These are phyloP conservation scores for Penicillium egyptiacum DNA, from an alignment of 495 filamentous ascomycete species.

Conservation along the genomic window DNA sequence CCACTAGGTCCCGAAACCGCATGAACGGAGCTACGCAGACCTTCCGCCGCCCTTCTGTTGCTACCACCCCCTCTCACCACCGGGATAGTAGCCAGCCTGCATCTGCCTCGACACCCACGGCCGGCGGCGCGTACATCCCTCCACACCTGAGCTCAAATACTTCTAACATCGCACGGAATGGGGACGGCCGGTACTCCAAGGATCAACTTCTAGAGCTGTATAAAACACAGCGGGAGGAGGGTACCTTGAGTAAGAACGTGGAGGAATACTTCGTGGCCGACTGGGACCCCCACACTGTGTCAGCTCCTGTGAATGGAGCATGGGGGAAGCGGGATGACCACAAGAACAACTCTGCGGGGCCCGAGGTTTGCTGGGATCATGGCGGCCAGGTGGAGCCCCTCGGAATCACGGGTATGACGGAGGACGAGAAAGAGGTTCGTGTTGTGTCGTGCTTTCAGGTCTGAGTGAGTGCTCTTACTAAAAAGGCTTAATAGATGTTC, in stretches of 20 bases:
- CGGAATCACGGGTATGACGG: slow-evolving; percentile 70
- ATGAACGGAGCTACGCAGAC: slow-evolving; percentile 82
- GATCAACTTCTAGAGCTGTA: slow-evolving; percentile 80
- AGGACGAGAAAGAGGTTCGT: slow-evolving; percentile 77
- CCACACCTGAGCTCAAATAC: slow-evolving; percentile 58
- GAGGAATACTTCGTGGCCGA: slow-evolving; percentile 69
- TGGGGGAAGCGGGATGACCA: slow-evolving; percentile 79
- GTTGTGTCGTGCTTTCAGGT: slow-evolving; percentile 25
- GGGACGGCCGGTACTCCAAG: slow-evolving; percentile 73
- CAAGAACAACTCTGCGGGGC: slow-evolving; percentile 62
- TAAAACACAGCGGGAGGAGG: slow-evolving; percentile 56
- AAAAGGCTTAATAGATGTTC: slow-evolving; percentile 59
- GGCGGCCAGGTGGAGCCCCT: slow-evolving; percentile 71
- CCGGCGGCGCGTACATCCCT: slow-evolving; percentile 58
- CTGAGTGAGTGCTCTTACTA: slow-evolving; percentile 14
- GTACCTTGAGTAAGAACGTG: slow-evolving; percentile 60
- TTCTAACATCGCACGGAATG: slow-evolving; percentile 52
- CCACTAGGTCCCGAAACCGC: slow-evolving; percentile 59
- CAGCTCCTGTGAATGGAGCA: slow-evolving; percentile 59
- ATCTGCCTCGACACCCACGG: slow-evolving; percentile 50
- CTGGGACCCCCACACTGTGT: slow-evolving; percentile 71
- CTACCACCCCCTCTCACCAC: slow-evolving; percentile 56
- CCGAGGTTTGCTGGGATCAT: slow-evolving; percentile 87
- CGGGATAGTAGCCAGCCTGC: slow-evolving; percentile 50
- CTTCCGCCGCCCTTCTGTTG: slow-evolving; percentile 78